A percentile compares a stretch with the other conserved stretches of the same genome.
phyloP scores from a whole-genome alignment of 768 basidiomycete genomes.

The Mycena pura region DNA sequence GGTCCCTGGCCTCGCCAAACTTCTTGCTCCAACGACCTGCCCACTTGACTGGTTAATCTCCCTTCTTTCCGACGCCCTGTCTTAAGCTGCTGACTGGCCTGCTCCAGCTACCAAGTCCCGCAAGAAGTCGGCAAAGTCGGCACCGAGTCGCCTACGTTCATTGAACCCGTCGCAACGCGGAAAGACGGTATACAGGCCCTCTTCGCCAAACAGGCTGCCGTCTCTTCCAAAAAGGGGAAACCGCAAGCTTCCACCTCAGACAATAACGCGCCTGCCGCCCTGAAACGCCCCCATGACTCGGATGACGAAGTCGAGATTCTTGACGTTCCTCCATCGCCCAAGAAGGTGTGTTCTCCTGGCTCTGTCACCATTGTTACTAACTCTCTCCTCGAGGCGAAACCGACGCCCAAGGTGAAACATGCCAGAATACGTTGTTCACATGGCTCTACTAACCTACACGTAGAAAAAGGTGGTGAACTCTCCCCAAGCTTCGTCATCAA shows the following conservation, averaged over 20 bases:
- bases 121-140: slow-evolving; percentile 93
- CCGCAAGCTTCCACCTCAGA: too few species aligned
- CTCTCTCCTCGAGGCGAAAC: neutral
- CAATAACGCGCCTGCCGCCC: too few species aligned
- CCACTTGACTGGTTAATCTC: slow-evolving; percentile 72
- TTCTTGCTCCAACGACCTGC: slow-evolving; percentile 58
- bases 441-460: neutral
- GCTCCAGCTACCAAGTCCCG: slow-evolving; percentile 82
- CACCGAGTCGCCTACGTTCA: slow-evolving; percentile 79
- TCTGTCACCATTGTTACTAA: neutral
- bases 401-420: neutral
- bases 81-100: neutral
- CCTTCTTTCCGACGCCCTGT: neutral
- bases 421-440: neutral
- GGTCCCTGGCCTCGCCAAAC: slow-evolving; percentile 62
- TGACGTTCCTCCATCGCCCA: slow-evolving; percentile 13
- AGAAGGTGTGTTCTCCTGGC: slow-evolving; percentile 15
- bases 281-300: slow-evolving; percentile 5
- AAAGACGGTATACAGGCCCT: slow-evolving; percentile 88
- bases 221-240: slow-evolving; percentile 10
- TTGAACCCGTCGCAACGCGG: slow-evolving; percentile 78
- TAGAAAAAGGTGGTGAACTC: neutral
- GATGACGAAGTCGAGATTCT: slow-evolving; percentile 2
- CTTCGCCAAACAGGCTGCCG: slow-evolving; percentile 55
- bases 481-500: neutral